Percentiles rank a stretch among this genome's conserved stretches.
phyloP scores from a whole-genome alignment of 164 flowering plant species.

The Vitis labrusca region DNA sequence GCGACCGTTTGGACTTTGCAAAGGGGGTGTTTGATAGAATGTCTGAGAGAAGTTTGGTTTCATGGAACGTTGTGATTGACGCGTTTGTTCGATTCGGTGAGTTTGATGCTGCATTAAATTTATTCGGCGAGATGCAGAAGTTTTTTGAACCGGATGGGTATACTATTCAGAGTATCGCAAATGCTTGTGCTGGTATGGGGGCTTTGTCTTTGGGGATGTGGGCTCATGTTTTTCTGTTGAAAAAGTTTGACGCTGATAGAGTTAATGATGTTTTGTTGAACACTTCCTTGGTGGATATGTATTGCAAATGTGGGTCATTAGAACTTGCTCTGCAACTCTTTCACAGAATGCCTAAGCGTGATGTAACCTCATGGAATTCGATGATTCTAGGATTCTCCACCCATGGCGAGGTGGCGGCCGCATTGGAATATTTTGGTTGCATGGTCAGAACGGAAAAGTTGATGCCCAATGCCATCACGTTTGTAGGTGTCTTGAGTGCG shows the following conservation, averaged over 20 bases:
- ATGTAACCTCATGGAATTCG: constrained; percentile 67
- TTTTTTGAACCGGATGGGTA: constrained; percentile 58
- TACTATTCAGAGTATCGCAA: constrained; percentile 57
- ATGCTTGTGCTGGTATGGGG: constrained; percentile 68
- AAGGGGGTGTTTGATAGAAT: constrained; percentile 62
- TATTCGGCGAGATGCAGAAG: constrained; percentile 52
- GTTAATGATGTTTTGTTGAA: constrained; percentile 46
- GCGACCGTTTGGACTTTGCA: constrained; percentile 51
- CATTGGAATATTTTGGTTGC: constrained; percentile 44
- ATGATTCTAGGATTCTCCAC: constrained; percentile 68
- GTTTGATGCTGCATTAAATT: constrained; percentile 45
- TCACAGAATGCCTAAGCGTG: constrained; percentile 44
- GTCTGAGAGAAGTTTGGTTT: constrained; percentile 55
- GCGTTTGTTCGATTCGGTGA: constrained; percentile 56
- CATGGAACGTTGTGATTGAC: constrained; percentile 76
- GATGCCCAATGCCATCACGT: constrained; percentile 55
- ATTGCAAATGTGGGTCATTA: constrained; percentile 72
- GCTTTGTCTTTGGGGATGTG: constrained; percentile 68
- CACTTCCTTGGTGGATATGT: constrained; percentile 67
- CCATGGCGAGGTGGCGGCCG: constrained; percentile 58
- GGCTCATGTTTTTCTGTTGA: constrained; percentile 67
- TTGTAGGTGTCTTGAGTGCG: constrained; percentile 54
- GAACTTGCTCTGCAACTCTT: constrained; percentile 57
- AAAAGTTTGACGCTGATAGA: constrained; percentile 21
- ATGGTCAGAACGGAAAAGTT: constrained; percentile 39